Percentiles rank a stretch among this genome's conserved stretches.
phyloP scores from a whole-genome alignment of 306 rosid genomes.

The Benincasa hispida region DNA sequence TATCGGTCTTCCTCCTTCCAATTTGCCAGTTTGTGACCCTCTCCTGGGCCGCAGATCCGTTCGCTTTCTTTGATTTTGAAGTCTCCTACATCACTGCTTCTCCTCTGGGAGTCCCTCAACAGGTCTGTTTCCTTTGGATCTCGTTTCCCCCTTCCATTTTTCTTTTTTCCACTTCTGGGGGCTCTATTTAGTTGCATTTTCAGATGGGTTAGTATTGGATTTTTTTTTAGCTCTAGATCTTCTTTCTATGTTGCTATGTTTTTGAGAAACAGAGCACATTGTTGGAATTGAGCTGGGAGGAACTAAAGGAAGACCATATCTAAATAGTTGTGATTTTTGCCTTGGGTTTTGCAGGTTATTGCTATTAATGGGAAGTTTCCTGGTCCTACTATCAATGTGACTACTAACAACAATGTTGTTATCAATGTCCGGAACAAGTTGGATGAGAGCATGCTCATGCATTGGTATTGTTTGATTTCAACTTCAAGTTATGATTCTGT shows the following conservation, averaged over 20 bases:
- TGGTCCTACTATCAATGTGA: constrained; percentile 72
- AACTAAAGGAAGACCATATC: neutral
- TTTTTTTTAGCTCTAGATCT: constrained; percentile 34
- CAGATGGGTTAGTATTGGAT: constrained; percentile 17
- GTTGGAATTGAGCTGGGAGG: constrained; percentile 8
- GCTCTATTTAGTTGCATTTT: neutral
- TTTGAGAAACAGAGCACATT: constrained; percentile 1
- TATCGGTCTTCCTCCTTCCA: constrained; percentile 14
- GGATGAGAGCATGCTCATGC: constrained; percentile 76
- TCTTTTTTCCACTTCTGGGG: neutral
- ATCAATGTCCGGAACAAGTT: constrained; percentile 81
- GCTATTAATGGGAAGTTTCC: constrained; percentile 76
- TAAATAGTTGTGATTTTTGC: constrained; percentile 9
- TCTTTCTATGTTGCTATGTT: neutral
- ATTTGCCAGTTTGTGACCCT: constrained; percentile 25
- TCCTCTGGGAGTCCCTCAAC: constrained; percentile 41
- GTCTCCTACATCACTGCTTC: constrained; percentile 44
- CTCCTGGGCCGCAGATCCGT: constrained; percentile 36
- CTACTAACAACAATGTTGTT: constrained; percentile 77
- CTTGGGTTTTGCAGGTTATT: constrained; percentile 54
- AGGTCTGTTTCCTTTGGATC: constrained; percentile 19
- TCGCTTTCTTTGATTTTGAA: constrained; percentile 21
- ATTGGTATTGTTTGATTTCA: constrained; percentile 37
- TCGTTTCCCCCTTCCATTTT: neutral
- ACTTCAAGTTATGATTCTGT: neutral